Conservation (phyloP, 352 stramenopile species). For the Albugo candida region DNA sequence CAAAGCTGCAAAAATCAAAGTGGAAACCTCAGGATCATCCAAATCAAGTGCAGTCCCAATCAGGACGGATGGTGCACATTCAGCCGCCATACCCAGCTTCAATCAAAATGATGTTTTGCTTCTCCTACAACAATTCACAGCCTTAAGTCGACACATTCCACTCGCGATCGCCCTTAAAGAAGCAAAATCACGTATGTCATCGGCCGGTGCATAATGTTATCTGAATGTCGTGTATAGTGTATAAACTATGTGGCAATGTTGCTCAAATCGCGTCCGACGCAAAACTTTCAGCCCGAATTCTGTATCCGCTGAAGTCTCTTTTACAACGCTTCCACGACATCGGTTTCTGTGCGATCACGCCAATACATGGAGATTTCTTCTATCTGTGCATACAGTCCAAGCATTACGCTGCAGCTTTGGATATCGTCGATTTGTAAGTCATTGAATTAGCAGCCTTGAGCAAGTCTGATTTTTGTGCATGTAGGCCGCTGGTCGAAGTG, state of each 20-base stretch:
- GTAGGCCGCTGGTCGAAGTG: constrained; percentile 48
- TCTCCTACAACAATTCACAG: no score
- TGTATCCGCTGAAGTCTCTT: constrained; percentile 53
- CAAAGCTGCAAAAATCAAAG: no score
- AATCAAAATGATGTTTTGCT: no score
- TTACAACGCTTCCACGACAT: constrained; percentile 38
- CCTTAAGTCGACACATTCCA: no score
- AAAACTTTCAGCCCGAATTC: constrained; percentile 30
- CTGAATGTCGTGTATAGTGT: constrained; percentile 15
- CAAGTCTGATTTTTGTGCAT: neutral
- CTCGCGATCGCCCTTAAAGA: no score
- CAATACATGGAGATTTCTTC: constrained; percentile 47
- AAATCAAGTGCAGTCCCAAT: no score
- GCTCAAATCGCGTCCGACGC: constrained; percentile 21
- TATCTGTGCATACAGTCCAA: constrained; percentile 68
- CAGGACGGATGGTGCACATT: no score
- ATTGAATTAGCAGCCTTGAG: neutral
- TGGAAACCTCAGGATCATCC: no score
- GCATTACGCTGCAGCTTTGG: constrained; percentile 48
- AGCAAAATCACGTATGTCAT: no score
- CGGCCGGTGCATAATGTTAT: no score
- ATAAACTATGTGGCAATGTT: constrained; percentile 29
- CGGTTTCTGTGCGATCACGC: constrained; percentile 29
- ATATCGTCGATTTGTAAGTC: constrained; percentile 45
- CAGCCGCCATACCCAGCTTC: no score